Percentiles rank a stretch among this genome's conserved stretches.
These are phyloP conservation scores for Hordeum vulgare DNA, from an alignment of 176 grass and related monocot genomes.

Conservation along the genomic window DNA sequence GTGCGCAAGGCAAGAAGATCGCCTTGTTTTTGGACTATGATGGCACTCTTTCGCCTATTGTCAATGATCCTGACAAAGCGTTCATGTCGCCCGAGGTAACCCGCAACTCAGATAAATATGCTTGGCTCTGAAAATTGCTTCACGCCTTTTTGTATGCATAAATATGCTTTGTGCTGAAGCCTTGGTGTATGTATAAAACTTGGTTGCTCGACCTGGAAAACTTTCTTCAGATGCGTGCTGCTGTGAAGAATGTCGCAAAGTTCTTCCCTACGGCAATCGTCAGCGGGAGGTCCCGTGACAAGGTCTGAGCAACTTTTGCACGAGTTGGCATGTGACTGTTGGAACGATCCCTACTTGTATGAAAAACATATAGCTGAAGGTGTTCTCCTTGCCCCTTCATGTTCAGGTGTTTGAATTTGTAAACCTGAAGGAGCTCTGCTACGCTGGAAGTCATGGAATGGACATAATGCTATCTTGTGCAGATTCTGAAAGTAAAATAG, in stretches of 20 bases:
- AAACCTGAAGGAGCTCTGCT: conserved; percentile 51
- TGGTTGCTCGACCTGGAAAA: neutral
- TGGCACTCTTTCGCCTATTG: conserved; percentile 58
- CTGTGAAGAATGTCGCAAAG: conserved; percentile 53
- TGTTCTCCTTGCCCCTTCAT: neutral
- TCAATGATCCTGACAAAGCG: conserved; percentile 47
- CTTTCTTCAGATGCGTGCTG: conserved; percentile 42
- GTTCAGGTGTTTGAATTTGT: conserved; percentile 65
- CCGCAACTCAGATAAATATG: neutral
- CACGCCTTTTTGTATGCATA: neutral
- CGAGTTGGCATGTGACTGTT: neutral
- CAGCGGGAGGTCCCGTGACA: conserved; percentile 65
- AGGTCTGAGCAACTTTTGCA: conserved; percentile 15
- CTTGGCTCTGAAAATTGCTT: neutral
- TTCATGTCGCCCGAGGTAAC: conserved; percentile 46
- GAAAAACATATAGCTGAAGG: neutral
- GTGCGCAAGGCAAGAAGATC: conserved; percentile 29
- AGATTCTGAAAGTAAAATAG: conserved; percentile 7
- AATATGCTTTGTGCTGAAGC: neutral
- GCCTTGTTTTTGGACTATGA: conserved; percentile 62
- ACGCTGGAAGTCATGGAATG: conserved; percentile 77
- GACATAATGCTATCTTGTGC: conserved; percentile 44
- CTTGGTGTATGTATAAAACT: neutral
- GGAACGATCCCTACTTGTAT: neutral
- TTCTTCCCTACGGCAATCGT: conserved; percentile 56